Conservation (phyloP, 148 eudicot species). For the Fallopia convolvulus region DNA sequence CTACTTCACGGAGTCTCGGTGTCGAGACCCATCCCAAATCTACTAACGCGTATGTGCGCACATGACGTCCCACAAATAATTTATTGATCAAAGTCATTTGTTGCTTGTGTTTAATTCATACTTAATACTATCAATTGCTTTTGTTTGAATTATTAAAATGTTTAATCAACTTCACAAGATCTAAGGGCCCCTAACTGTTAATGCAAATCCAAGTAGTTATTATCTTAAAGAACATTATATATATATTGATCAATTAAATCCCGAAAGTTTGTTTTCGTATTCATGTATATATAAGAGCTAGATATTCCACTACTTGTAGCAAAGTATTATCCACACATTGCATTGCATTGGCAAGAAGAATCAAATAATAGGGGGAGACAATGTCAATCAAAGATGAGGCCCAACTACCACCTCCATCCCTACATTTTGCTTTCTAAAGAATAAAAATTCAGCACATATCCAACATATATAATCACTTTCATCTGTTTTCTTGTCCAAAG, state of each 20-base stretch:
- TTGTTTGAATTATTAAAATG: not conserved
- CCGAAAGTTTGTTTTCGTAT: not conserved
- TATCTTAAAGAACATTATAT: not conserved
- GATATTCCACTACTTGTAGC: not conserved
- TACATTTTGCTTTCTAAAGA: not conserved
- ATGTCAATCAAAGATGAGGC: not conserved
- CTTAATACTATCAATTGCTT: not conserved
- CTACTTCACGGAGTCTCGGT: no score
- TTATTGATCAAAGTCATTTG: not conserved
- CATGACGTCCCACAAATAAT: no score
- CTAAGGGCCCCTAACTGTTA: not conserved
- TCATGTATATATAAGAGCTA: not conserved
- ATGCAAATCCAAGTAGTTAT: not conserved
- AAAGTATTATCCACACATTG: not conserved
- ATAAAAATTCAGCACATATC: not conserved
- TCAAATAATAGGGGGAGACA: not conserved
- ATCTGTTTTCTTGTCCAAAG: not conserved
- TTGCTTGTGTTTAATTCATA: not conserved
- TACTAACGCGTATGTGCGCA: no score
- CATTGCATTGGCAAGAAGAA: not conserved
- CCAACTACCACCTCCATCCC: not conserved
- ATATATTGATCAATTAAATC: not conserved
- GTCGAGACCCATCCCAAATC: no score
- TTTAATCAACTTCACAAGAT: not conserved
- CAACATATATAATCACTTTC: not conserved